These are phyloP conservation scores for Suillus occidentalis DNA, from an alignment of 768 basidiomycete species.

Conservation along the genomic window DNA sequence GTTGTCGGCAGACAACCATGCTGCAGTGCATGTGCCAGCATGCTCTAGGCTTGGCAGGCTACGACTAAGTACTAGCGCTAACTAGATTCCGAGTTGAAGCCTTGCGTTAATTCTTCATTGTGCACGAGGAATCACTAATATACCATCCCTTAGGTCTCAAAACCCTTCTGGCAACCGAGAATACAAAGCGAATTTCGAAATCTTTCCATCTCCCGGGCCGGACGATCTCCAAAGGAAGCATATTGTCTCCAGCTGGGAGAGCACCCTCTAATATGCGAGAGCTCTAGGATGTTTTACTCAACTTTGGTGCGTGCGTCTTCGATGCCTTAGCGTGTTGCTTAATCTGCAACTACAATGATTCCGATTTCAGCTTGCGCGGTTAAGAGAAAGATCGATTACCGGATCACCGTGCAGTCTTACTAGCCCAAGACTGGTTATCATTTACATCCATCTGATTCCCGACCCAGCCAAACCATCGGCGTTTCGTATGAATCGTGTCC, in stretches of 20 bases:
- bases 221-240: background rate
- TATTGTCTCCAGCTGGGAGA: background rate
- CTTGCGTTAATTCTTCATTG: background rate
- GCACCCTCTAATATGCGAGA: background rate
- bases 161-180: slow-evolving; percentile 1
- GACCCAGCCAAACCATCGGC: too few species aligned
- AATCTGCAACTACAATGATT: background rate
- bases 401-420: background rate
- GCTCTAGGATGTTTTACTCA: background rate
- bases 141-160: background rate
- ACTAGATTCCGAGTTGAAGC: background rate
- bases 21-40: background rate
- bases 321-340: too few species aligned
- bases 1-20: background rate
- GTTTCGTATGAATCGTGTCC: background rate
- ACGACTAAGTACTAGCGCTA: background rate
- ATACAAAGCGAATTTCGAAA: background rate
- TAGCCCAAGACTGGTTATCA: background rate
- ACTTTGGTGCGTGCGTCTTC: background rate
- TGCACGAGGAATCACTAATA: background rate
- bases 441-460: background rate
- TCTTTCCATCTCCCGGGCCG: background rate
- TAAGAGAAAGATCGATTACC: background rate
- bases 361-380: background rate
- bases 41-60: background rate